These are phyloP conservation scores for Pilaira anomala DNA, from an alignment of 192 early-diverging fungal species.

Conservation along the genomic window DNA sequence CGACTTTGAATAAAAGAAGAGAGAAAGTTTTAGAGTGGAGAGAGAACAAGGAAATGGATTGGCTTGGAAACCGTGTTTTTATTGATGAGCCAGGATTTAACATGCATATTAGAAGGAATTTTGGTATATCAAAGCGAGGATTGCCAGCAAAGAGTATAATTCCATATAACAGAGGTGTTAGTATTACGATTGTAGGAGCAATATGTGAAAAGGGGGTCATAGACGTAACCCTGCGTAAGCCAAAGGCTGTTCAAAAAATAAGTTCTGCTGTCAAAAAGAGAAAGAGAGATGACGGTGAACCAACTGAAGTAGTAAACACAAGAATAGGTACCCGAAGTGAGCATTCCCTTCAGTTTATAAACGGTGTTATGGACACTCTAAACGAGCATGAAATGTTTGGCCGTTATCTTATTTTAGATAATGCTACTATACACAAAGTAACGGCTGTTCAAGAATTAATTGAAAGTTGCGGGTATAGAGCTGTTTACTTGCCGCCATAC, in stretches of 20 bases:
- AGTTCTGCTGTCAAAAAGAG: background rate
- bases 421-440: conserved; percentile 17
- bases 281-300: background rate
- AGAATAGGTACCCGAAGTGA: too few relatives aligned
- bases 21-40: background rate
- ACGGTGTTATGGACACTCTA: conserved; percentile 10
- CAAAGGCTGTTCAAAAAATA: background rate
- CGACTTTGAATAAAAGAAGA: conserved; percentile 8
- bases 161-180: conserved; percentile 16
- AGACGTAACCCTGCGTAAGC: conserved; percentile 8
- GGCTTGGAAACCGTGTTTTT: too few relatives aligned
- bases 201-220: conserved; percentile 11
- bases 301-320: background rate
- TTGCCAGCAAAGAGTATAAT: background rate
- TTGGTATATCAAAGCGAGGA: conserved; percentile 11
- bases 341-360: background rate
- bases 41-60: background rate
- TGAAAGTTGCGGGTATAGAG: too few relatives aligned
- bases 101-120: conserved; percentile 10
- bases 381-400: conserved; percentile 7
- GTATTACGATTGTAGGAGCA: background rate
- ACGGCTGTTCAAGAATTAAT: background rate
- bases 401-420: conserved; percentile 23
- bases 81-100: conserved; percentile 20
- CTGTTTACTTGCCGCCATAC: too few relatives aligned